Percentiles rank a stretch among this genome's conserved stretches.
These are phyloP conservation scores for Colletotrichum destructivum DNA, from an alignment of 2,329 filamentous ascomycete genomes.

Conservation along the genomic window DNA sequence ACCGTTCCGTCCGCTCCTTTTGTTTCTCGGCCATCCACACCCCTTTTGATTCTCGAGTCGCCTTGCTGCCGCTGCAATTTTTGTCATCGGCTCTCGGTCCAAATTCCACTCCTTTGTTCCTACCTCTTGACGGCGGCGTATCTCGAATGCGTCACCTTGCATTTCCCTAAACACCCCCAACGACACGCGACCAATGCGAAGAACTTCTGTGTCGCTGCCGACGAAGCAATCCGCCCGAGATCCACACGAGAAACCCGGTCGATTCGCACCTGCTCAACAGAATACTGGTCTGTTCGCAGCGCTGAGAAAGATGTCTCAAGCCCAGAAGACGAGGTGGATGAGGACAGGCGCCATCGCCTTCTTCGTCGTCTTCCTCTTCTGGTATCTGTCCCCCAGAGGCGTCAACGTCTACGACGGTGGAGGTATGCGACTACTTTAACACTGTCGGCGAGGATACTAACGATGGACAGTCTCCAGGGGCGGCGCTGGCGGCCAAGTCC, in stretches of 20 bases:
- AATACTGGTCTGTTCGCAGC: conserved; percentile 65
- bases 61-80: conserved; percentile 26
- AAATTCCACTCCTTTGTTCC: conserved; percentile 37
- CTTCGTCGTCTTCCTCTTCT: conserved; percentile 73
- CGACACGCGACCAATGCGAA: conserved; percentile 66
- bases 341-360: conserved; percentile 76
- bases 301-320: conserved; percentile 67
- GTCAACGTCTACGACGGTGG: conserved; percentile 66
- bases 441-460: conserved; percentile 42
- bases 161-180: conserved; percentile 29
- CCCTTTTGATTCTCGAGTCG: conserved; percentile 33
- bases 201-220: conserved; percentile 75
- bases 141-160: conserved; percentile 44
- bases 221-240: conserved; percentile 73
- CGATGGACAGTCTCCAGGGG: conserved; percentile 43
- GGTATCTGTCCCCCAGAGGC: conserved; percentile 73
- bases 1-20: conserved; percentile 37
- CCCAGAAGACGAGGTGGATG: conserved; percentile 76
- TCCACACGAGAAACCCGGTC: conserved; percentile 75
- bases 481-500: conserved; percentile 62
- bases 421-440: conserved; percentile 51
- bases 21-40: conserved; percentile 37
- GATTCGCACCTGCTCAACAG: conserved; percentile 67
- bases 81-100: conserved; percentile 29
- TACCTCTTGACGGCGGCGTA: conserved; percentile 25